Evolutionary conservation across 495 filamentous ascomycete species (phyloP).

Genomic region (Neurospora terricola): DNA sequence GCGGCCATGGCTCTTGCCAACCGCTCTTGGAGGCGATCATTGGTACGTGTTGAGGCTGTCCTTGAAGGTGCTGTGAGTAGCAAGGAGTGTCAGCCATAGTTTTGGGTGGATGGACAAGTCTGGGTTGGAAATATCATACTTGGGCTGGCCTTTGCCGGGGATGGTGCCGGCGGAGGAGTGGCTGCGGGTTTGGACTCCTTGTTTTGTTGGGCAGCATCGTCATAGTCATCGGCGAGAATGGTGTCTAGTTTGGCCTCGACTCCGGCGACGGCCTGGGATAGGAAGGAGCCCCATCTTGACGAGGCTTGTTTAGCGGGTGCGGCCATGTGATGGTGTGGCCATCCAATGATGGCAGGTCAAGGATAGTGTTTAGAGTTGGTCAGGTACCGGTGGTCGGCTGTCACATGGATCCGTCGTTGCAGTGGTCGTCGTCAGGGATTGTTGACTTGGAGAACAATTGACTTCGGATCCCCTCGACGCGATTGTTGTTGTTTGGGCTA

Average conservation of each 20-base stretch:
- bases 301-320: conserved; percentile 19
- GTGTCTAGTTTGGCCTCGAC: conserved; percentile 89
- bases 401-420: conserved; percentile 6
- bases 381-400: conserved; percentile 3
- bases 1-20: conserved; percentile 55
- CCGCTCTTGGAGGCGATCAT: conserved; percentile 77
- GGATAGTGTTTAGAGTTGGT: not conserved
- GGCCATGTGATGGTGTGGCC: conserved; percentile 15
- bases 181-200: conserved; percentile 17
- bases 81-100: conserved; percentile 8
- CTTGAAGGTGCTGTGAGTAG: conserved; percentile 27
- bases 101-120: not conserved
- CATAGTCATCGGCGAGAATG: conserved; percentile 69
- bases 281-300: conserved; percentile 70
- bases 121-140: conserved; percentile 9
- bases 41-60: conserved; percentile 48
- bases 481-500: not conserved
- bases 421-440: not conserved
- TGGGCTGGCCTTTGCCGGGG: conserved; percentile 20
- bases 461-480: not conserved
- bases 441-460: not conserved
- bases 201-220: conserved; percentile 30
- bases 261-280: conserved; percentile 85
- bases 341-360: not conserved
- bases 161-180: conserved; percentile 12